A percentile compares a stretch with the other conserved stretches of the same genome.
phyloP scores from a whole-genome alignment of 176 grass and related monocot species.

The Thinopyrum elongatum region DNA sequence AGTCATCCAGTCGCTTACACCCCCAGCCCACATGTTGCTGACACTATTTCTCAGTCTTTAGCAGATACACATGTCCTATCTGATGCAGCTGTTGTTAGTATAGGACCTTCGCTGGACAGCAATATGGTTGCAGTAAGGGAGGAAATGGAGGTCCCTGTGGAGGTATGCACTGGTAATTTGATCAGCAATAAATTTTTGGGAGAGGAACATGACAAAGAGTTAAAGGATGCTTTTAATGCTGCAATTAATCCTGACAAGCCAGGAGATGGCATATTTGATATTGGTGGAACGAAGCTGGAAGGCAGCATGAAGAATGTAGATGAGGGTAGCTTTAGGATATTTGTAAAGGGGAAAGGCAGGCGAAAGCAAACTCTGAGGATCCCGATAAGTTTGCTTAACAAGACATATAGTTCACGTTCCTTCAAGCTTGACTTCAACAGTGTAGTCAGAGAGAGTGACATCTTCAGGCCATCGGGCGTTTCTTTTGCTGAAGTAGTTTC shows the following conservation, averaged over 20 bases:
- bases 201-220: constrained; percentile 56
- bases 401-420: constrained; percentile 79
- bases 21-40: constrained; percentile 40
- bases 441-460: constrained; percentile 84
- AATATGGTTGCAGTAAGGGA: constrained; percentile 36
- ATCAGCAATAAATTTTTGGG: constrained; percentile 30
- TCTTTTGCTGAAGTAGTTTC: constrained; percentile 64
- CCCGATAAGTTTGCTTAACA: constrained; percentile 88
- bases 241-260: constrained; percentile 53
- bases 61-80: constrained; percentile 65
- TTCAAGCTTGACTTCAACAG: constrained; percentile 92
- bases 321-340: constrained; percentile 88
- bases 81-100: constrained; percentile 57
- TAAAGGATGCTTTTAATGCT: constrained; percentile 41
- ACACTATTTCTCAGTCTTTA: constrained; percentile 67
- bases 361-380: constrained; percentile 84
- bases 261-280: constrained; percentile 30
- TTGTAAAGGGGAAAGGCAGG: constrained; percentile 72
- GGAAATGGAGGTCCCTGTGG: constrained; percentile 41
- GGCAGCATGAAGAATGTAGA: constrained; percentile 40
- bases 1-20: constrained; percentile 61
- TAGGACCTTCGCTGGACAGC: constrained; percentile 59
- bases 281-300: constrained; percentile 5
- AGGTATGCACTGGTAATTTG: constrained; percentile 41
- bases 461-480: constrained; percentile 55